These are phyloP conservation scores for Phaseolus lunatus DNA, from an alignment of 306 rosid genomes.

Conservation along the genomic window DNA sequence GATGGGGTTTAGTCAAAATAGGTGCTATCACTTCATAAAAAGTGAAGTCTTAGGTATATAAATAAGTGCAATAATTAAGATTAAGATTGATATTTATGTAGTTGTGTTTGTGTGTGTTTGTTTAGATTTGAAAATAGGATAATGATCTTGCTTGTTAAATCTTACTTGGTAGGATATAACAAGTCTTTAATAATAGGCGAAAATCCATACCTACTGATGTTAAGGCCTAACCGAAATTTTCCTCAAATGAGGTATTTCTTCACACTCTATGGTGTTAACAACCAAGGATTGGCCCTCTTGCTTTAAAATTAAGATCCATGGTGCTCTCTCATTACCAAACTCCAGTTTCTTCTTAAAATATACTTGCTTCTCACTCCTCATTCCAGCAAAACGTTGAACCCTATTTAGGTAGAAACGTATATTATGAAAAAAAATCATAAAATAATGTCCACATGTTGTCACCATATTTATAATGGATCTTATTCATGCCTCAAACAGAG, in stretches of 20 bases:
- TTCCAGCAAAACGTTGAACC: slow-evolving; percentile 57
- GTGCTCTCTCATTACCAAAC: slow-evolving; percentile 68
- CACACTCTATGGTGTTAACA: slow-evolving; percentile 55
- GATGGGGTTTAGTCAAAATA: neutral
- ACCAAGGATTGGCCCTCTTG: slow-evolving; percentile 49
- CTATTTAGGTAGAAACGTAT: slow-evolving; percentile 44
- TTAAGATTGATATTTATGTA: slow-evolving; percentile 2
- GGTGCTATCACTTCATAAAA: neutral
- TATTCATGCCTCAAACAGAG: slow-evolving; percentile 49
- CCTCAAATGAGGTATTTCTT: slow-evolving; percentile 52
- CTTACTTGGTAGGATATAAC: slow-evolving; percentile 17
- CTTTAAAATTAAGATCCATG: slow-evolving; percentile 68
- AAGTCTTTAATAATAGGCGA: slow-evolving; percentile 38
- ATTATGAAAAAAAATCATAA: slow-evolving; percentile 38
- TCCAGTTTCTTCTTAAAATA: slow-evolving; percentile 43
- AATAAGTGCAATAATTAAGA: slow-evolving; percentile 13
- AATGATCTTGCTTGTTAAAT: slow-evolving; percentile 25
- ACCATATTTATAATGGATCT: slow-evolving; percentile 37
- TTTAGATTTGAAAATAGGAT: slow-evolving; percentile 1
- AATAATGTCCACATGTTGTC: slow-evolving; percentile 28
- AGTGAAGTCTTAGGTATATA: slow-evolving; percentile 16
- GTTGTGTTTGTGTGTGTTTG: neutral
- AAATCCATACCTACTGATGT: slow-evolving; percentile 69
- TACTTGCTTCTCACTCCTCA: slow-evolving; percentile 43
- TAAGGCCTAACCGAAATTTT: slow-evolving; percentile 62